Conservation (phyloP, 768 basidiomycete genomes). For the Suillus weaverae region DNA sequence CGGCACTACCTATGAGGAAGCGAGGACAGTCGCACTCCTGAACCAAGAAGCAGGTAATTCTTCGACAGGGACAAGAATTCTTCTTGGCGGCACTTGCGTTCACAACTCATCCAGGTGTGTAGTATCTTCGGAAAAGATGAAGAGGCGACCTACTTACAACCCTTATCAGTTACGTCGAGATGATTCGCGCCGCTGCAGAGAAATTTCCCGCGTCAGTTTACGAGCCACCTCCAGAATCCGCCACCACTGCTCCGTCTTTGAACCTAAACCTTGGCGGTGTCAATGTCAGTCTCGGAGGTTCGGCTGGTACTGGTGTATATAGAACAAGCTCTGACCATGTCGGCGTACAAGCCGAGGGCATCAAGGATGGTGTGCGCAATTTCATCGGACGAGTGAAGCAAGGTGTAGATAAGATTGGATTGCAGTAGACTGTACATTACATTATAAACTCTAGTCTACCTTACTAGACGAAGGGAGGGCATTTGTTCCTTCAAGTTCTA, state of each 20-base stretch:
- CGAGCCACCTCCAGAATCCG: constrained; percentile 75
- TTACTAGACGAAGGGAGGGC: not conserved
- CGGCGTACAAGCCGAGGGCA: constrained; percentile 80
- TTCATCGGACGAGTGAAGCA: constrained; percentile 88
- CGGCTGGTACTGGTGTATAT: constrained; percentile 81
- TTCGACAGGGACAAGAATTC: constrained; percentile 67
- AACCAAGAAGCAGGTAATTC: constrained; percentile 74
- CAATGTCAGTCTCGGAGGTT: constrained; percentile 90
- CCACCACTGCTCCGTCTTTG: constrained; percentile 71
- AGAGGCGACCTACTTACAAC: constrained; percentile 6
- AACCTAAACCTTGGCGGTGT: constrained; percentile 92
- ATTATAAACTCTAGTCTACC: not conserved
- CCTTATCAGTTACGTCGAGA: constrained; percentile 74
- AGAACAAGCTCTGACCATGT: constrained; percentile 73
- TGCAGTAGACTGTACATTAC: constrained; percentile 17
- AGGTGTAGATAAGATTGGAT: constrained; percentile 66
- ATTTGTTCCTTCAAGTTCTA: not conserved
- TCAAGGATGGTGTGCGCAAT: constrained; percentile 85
- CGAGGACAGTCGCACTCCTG: constrained; percentile 76
- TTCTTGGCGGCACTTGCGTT: constrained; percentile 92
- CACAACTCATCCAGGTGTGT: constrained; percentile 91
- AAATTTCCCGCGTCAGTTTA: constrained; percentile 65
- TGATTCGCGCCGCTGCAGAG: constrained; percentile 74
- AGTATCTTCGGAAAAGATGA: not conserved
- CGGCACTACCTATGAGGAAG: constrained; percentile 95